Evolutionary conservation across 495 filamentous ascomycete species (phyloP).

Genomic region (Letharia lupina): DNA sequence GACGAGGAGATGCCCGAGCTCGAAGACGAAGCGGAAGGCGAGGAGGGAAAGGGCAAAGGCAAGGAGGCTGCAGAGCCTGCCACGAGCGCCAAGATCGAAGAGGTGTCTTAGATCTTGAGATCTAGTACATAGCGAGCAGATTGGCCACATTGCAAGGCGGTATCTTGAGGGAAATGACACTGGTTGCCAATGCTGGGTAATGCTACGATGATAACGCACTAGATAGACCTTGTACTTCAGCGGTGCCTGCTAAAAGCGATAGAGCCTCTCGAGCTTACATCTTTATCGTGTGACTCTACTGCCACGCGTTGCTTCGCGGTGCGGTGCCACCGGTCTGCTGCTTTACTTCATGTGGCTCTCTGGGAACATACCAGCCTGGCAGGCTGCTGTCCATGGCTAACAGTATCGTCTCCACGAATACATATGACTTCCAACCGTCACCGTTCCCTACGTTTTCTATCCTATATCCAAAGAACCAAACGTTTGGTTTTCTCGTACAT

Average conservation of each 20-base stretch:
- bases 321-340: not conserved
- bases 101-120: constrained; percentile 39
- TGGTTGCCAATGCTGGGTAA: constrained; percentile 2
- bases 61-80: constrained; percentile 26
- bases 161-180: not conserved
- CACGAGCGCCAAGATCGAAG: constrained; percentile 43
- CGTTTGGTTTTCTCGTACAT: no score
- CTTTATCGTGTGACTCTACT: not conserved
- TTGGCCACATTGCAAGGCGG: not conserved
- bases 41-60: constrained; percentile 33
- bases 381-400: no score
- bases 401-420: no score
- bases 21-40: constrained; percentile 38
- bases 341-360: no score
- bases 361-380: no score
- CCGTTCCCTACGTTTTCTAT: no score
- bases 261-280: not conserved
- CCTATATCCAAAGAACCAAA: no score
- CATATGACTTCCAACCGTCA: no score
- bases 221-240: not conserved
- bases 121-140: constrained; percentile 7
- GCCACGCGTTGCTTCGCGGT: not conserved
- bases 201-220: constrained; percentile 1
- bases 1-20: constrained; percentile 57
- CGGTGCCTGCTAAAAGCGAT: not conserved